These are phyloP conservation scores for Pythium biforme DNA, from an alignment of 352 stramenopile genomes.

Conservation along the genomic window DNA sequence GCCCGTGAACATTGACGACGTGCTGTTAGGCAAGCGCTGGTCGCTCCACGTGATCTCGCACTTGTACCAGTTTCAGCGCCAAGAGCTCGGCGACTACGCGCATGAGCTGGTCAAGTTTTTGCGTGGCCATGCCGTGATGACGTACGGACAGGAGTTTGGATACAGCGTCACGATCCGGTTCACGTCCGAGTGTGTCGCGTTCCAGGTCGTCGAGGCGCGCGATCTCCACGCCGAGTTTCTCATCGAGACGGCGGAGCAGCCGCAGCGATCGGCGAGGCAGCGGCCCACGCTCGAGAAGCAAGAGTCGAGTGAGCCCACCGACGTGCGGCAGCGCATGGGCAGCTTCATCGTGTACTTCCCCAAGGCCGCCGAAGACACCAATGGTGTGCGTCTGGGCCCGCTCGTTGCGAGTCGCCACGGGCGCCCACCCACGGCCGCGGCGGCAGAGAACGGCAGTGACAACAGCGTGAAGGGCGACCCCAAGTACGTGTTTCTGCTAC, in stretches of 20 bases:
- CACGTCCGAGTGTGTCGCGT: conserved; percentile 20
- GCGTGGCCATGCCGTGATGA: conserved; percentile 25
- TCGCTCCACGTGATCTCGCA: conserved; percentile 36
- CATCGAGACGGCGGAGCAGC: conserved; percentile 23
- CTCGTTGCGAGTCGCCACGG: neutral
- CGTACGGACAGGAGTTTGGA: conserved; percentile 28
- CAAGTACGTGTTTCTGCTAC: conserved; percentile 31
- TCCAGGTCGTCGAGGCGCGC: conserved; percentile 28
- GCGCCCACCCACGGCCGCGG: no score
- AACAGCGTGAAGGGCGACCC: conserved; percentile 6
- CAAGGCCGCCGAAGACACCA: conserved; percentile 9
- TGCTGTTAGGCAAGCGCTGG: conserved; percentile 28
- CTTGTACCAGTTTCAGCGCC: conserved; percentile 28
- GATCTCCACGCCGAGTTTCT: conserved; percentile 25
- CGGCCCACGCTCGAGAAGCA: neutral
- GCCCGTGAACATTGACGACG: conserved; percentile 15
- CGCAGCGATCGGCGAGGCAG: conserved; percentile 10
- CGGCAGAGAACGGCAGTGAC: conserved; percentile 3
- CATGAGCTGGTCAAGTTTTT: conserved; percentile 33
- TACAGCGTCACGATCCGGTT: conserved; percentile 29
- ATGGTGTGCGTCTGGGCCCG: neutral
- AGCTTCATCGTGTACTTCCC: conserved; percentile 26
- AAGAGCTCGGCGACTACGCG: conserved; percentile 24
- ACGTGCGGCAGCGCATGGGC: conserved; percentile 10
- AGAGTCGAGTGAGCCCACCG: neutral